Evolutionary conservation across 164 flowering plant genomes (phyloP).

Genomic region (Macadamia tetraphylla): DNA sequence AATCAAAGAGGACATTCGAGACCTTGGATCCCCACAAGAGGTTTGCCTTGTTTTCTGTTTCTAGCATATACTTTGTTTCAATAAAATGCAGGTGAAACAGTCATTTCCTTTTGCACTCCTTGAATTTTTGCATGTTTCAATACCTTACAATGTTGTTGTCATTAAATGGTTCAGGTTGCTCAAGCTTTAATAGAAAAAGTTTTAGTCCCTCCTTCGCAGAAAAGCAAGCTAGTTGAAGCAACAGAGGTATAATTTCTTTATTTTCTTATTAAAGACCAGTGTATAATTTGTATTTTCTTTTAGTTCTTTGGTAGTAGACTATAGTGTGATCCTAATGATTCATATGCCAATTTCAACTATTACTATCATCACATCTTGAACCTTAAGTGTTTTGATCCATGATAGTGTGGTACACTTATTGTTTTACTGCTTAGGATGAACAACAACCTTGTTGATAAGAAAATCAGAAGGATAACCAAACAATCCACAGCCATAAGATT

Average conservation of each 20-base stretch:
- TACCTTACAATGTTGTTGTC: background rate
- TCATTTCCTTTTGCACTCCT: background rate
- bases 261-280: background rate
- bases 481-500: too few species aligned
- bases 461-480: too few species aligned
- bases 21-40: constrained; percentile 87
- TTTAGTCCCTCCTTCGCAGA: constrained; percentile 76
- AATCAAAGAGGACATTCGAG: constrained; percentile 59
- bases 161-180: constrained; percentile 55
- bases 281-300: background rate
- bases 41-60: constrained; percentile 23
- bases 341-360: too few species aligned
- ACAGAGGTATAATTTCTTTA: constrained; percentile 46
- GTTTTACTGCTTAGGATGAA: background rate
- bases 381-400: background rate
- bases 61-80: background rate
- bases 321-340: too few species aligned
- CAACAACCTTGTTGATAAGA: background rate
- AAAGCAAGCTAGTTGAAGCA: constrained; percentile 76
- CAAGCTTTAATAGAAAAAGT: constrained; percentile 72
- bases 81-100: background rate
- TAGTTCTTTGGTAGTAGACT: background rate
- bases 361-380: background rate
- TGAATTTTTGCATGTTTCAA: background rate
- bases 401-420: background rate